Base-by-base conservation (phyloP, 305 asterid species). In the Fraxinus velutina region DNA sequence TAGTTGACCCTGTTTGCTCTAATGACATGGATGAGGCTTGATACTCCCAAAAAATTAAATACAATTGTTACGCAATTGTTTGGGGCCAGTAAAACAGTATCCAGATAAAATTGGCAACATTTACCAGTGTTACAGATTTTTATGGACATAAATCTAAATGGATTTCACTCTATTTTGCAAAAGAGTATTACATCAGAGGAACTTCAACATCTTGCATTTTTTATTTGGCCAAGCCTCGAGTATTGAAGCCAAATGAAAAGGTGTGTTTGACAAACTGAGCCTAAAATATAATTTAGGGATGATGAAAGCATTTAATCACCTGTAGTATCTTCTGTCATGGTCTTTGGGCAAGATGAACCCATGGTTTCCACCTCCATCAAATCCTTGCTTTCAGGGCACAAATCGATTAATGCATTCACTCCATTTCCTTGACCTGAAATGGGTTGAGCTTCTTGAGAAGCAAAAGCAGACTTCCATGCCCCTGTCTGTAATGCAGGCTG, bases 341-440 rank as follows among this genome's bases (percentile, higher is more conserved):
- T 86, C 88, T 85, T 90, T 79, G 91, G 87, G 83, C 91, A 87
- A 82, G 91, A 86, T 79, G 88, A 83, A 15, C 81, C 83, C 44
- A 55, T 10, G 24, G 73, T 87, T 47, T 88, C 87, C 27, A 90
- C 91, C 88, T 91, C 97, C 29, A 80, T 74, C 88, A 91, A 86
- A 88, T 93, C 96, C 83, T 83, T 87, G 50, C 89, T 86, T 80
- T 91, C 94, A 30, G 94, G 92, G 81, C 92, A 87, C 83, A 88
- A 73, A 81, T 91, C 92, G 33, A 87, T 75, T 12, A 80, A 79
- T 6, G 86, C 84, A 84, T 76, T 88, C 7, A 33, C 47, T 47
- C 84, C 90, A 75, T 79, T 83, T 17, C 80, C 89, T 76, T 76
- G 88, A 80, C 86, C 86, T 30, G 88, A 85, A 84, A 70, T 12